Percentiles rank a stretch among this genome's conserved stretches.
phyloP scores from a whole-genome alignment of 441 rosid genomes.

The Rhodomyrtus psidioides region DNA sequence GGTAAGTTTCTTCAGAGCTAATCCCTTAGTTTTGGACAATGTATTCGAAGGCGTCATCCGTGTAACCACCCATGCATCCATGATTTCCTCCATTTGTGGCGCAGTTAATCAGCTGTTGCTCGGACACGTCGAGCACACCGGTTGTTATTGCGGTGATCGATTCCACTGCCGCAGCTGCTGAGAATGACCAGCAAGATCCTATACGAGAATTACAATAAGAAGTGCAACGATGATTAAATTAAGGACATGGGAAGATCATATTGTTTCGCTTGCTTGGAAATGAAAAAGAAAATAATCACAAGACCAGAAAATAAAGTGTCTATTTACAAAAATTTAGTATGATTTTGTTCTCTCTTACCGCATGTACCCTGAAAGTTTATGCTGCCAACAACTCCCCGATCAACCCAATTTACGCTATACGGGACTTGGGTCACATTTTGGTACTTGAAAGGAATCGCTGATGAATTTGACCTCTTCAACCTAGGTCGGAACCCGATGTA shows the following conservation, averaged over 20 bases:
- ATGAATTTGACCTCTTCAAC: neutral
- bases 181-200: neutral
- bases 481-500: constrained; percentile 6
- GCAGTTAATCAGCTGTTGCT: neutral
- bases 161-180: neutral
- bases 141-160: neutral
- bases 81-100: neutral
- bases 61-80: constrained; percentile 8
- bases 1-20: neutral
- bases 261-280: neutral
- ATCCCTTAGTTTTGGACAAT: neutral
- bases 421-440: constrained; percentile 7
- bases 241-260: neutral
- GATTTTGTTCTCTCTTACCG: neutral
- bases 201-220: neutral
- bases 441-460: neutral
- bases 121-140: neutral
- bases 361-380: neutral
- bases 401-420: neutral
- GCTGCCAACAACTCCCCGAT: neutral
- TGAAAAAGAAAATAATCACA: neutral
- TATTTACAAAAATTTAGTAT: neutral
- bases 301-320: neutral
- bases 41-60: constrained; percentile 10
- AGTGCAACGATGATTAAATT: neutral